These are phyloP conservation scores for Phaeosphaeriaceae sp. DNA, from an alignment of 2,329 filamentous ascomycete genomes.

Conservation along the genomic window DNA sequence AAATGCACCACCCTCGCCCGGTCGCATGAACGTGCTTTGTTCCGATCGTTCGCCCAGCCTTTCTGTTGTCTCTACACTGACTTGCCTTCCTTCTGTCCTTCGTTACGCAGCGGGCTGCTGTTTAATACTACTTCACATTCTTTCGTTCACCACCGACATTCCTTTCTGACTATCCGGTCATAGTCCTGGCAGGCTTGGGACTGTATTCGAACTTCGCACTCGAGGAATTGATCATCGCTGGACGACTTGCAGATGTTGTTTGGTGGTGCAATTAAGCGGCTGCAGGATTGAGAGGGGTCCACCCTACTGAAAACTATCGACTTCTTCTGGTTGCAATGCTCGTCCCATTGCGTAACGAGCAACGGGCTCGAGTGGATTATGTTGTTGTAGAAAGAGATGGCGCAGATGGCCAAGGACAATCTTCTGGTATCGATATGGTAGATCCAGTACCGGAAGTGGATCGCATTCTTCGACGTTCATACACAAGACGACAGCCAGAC, in stretches of 20 bases:
- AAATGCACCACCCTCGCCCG: constrained; percentile 42
- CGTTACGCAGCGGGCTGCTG: constrained; percentile 47
- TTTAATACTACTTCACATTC: constrained; percentile 45
- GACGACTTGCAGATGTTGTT: constrained; percentile 44
- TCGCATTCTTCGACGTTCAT: constrained; percentile 18
- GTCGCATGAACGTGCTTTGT: constrained; percentile 44
- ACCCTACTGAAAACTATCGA: constrained; percentile 28
- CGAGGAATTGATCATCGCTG: constrained; percentile 22
- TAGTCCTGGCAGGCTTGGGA: constrained; percentile 46
- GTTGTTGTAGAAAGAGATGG: constrained; percentile 36
- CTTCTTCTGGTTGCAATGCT: constrained; percentile 37
- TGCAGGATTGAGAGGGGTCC: constrained; percentile 44
- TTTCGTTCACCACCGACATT: constrained; percentile 35
- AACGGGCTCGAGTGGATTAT: constrained; percentile 33
- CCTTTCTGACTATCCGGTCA: constrained; percentile 31
- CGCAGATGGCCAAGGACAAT: constrained; percentile 17
- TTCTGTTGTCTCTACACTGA: constrained; percentile 39
- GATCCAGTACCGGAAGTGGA: constrained; percentile 28
- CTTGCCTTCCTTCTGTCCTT: constrained; percentile 42
- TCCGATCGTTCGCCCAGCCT: constrained; percentile 45
- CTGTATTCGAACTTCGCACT: constrained; percentile 25
- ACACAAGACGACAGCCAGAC: constrained; percentile 17
- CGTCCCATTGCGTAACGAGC: constrained; percentile 27
- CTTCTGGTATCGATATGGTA: constrained; percentile 9
- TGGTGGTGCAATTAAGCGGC: constrained; percentile 36